Base-by-base conservation (phyloP, 129 eudicot species). In the Apium graveolens region DNA sequence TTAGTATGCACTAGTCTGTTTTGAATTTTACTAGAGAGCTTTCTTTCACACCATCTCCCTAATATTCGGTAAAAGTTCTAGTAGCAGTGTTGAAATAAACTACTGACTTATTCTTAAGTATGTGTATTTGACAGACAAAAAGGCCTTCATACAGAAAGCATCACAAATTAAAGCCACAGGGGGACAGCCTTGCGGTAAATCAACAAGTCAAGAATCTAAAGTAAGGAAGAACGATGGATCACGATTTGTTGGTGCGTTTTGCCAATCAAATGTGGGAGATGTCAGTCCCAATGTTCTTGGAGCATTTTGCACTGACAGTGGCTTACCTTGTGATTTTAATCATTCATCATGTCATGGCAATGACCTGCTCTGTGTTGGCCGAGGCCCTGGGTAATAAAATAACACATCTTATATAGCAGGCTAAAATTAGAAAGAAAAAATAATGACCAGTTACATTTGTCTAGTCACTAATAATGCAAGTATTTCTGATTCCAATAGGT, bases 261-360 rank as follows among this genome's bases (percentile, higher is more conserved):
- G 96, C 66, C 96, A 90, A 57, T 87, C 96, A 20, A 90, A 90
- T 75, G 91, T 87, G 26, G 96, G 96, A 57, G 96, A 90, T 44
- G 96, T 87, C 9, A 90, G 91, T 55, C 96, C 91, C 12, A 90
- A 90, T 80, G 96, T 90, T 84, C 81, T 90, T 35, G 96, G 96
- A 55, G 96, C 96, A 11, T 90, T 90, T 80, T 87, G 96, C 63
- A 82, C 73, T 0, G 90, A 90, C 79, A 84, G 51, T 31, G 96
- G 91, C 11, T 71, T 71, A 78, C 96, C 88, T 48, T 90, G 96
- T 24, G 88, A 87, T 74, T 90, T 87, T 74, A 90, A 87, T 81
- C 91, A 80, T 78, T 87, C 91, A 5, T 84, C 96, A 8, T 90
- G 96, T 66, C 85, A 86, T 21, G 96, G 96, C 32, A 57, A 87